Percentiles rank a stretch among this genome's conserved stretches.
phyloP scores from a whole-genome alignment of 169 alveolate genomes.

The Amoebophrya sp. region DNA sequence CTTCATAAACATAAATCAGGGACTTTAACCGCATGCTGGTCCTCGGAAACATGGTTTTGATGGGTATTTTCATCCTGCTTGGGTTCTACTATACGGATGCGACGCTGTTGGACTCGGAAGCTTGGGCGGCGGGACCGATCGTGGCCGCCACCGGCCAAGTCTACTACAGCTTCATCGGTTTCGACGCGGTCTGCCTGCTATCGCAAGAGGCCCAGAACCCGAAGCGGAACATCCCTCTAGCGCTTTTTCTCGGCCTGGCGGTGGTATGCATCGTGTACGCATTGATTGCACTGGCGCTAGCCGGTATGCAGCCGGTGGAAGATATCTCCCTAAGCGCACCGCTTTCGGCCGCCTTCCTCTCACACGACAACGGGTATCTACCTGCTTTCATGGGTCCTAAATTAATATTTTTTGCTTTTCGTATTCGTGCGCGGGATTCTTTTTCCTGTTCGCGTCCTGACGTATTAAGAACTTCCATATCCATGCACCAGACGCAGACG shows the following conservation, averaged over 20 bases:
- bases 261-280: not conserved
- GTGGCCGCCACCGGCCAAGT: not conserved
- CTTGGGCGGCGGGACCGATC: not conserved
- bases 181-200: not conserved
- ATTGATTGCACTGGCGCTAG: not conserved
- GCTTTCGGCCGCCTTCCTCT: not conserved
- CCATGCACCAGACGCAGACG: too few species aligned
- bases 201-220: not conserved
- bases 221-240: not conserved
- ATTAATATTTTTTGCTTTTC: too few species aligned
- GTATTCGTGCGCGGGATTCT: too few species aligned
- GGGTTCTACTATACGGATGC: not conserved
- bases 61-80: not conserved
- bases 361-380: too few species aligned
- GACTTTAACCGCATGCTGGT: not conserved
- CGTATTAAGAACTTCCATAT: too few species aligned
- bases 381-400: too few species aligned
- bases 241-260: not conserved
- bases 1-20: too few species aligned
- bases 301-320: not conserved
- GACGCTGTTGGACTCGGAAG: not conserved
- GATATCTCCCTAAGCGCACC: not conserved
- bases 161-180: not conserved
- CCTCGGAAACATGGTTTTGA: not conserved
- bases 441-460: too few species aligned